A percentile compares a stretch with the other conserved stretches of the same genome.
Evolutionary conservation across 768 basidiomycete genomes (phyloP).

Genomic region (Gloeophyllum trabeum): DNA sequence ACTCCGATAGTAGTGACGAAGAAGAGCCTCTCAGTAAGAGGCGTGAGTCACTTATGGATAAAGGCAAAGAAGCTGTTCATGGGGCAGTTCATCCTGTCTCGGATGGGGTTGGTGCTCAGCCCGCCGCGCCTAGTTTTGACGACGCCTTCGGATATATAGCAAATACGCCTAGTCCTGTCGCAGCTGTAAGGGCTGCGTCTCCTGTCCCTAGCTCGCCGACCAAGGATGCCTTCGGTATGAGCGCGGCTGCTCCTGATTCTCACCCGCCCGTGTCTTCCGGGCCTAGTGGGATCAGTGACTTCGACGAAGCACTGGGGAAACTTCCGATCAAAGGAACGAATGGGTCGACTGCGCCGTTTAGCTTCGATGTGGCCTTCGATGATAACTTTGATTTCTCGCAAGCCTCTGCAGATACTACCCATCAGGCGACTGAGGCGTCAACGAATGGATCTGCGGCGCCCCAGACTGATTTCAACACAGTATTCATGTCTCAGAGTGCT

Average conservation of each 20-base stretch:
- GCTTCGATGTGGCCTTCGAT: slow-evolving; percentile 57
- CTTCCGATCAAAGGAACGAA: slow-evolving; percentile 24
- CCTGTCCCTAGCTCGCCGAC: slow-evolving; percentile 1
- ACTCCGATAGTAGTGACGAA: slow-evolving; percentile 44
- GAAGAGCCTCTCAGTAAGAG: slow-evolving; percentile 17
- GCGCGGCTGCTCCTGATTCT: background rate
- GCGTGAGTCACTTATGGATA: slow-evolving; percentile 4
- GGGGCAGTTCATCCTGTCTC: no score
- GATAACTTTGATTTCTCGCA: slow-evolving; percentile 55
- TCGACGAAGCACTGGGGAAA: slow-evolving; percentile 67
- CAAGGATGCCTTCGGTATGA: background rate
- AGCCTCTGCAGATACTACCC: slow-evolving; percentile 12
- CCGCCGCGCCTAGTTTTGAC: slow-evolving; percentile 31
- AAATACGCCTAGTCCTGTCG: slow-evolving; percentile 7
- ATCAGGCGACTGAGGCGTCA: slow-evolving; percentile 4
- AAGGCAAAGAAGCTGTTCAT: slow-evolving; percentile 16
- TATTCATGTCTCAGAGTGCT: slow-evolving; percentile 3
- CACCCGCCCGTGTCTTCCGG: background rate
- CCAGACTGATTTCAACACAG: slow-evolving; percentile 12
- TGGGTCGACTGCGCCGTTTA: slow-evolving; percentile 25
- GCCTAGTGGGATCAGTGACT: slow-evolving; percentile 36
- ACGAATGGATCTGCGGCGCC: slow-evolving; percentile 6
- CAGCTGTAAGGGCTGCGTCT: slow-evolving; percentile 10
- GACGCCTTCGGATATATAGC: slow-evolving; percentile 36
- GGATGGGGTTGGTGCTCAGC: slow-evolving; percentile 10